phyloP scores from a whole-genome alignment of 129 eudicot genomes.

The Chrysanthemum makinoi region DNA sequence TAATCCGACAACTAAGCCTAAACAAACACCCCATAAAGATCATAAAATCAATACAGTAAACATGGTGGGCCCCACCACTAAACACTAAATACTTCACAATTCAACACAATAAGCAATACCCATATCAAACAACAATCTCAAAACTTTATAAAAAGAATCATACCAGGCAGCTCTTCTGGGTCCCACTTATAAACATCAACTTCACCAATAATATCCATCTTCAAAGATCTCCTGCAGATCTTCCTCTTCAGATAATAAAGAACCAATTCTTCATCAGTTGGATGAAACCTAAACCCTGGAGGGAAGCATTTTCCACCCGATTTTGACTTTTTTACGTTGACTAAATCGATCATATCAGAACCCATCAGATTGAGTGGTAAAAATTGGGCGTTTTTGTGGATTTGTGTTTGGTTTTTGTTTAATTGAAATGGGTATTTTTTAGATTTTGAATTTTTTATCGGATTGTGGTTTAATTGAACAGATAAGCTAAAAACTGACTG shows the following conservation, averaged over 20 bases:
- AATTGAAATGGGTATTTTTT: not conserved
- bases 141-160: not conserved
- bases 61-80: too few species aligned
- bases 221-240: slow-evolving; percentile 57
- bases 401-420: not conserved
- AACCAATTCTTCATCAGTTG: slow-evolving; percentile 79
- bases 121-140: not conserved
- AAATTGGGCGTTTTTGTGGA: slow-evolving; percentile 3
- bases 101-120: not conserved
- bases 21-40: too few species aligned
- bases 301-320: slow-evolving; percentile 43
- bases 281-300: slow-evolving; percentile 81
- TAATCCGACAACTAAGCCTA: too few species aligned
- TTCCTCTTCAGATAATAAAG: slow-evolving; percentile 70
- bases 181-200: slow-evolving; percentile 85
- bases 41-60: slow-evolving; percentile 4
- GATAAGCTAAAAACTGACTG: too few species aligned
- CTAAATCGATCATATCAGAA: slow-evolving; percentile 29
- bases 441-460: not conserved
- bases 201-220: slow-evolving; percentile 60
- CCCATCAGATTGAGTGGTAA: slow-evolving; percentile 25
- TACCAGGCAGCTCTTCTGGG: slow-evolving; percentile 86
- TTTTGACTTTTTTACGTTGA: slow-evolving; percentile 6
- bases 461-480: not conserved
- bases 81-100: not conserved